Evolutionary conservation across 371 early-diverging fungal species (phyloP), one percentile per base, ranked within the genome.

Genomic region (Funneliformis caledonium): DNA sequence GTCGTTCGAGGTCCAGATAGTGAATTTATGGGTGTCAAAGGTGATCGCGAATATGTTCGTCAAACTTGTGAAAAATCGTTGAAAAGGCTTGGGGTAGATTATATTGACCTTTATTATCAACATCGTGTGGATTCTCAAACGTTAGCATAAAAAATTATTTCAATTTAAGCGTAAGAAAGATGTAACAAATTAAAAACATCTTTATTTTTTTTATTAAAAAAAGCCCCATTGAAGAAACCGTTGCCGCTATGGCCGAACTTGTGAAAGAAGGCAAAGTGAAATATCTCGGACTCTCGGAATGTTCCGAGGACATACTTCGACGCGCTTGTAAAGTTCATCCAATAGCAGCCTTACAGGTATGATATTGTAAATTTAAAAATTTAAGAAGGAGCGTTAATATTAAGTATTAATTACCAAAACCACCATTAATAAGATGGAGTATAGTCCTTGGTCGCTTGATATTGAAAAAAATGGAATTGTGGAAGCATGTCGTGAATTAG

Each of bases 291-390:
- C 84, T 92, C 0, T 89, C 89, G 6, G 90, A 92, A 72, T 90
- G 89, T 82, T 81, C 81, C 26, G 90, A 91, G 0, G 85, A 84
- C 0, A 83, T 81, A 6, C 81, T 93, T 37, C 86, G 91, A 16
- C 86, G 89, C 4, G 93, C 92, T 31, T 85, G 89, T 83, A 86
- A 86, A 74, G 85, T 93, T 2, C 92, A 93, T 81, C 92, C 91
- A 45, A 92, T 93, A 56, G 76, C 90, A 22, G 91, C 91, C 2
- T 83, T 90, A 33, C 89, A 93, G 82, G 80, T 89, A 19, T 87
- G 26, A 84, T 78, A 16, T 37, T 26, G 26, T 37, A 37, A 37
- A 14, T 87, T 84, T 78, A 42, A 61, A 8, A 2, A 26, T 6
- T n/a, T 26, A 26, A 26, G 0, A 26, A 26, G 26, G 26, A 26